These are phyloP conservation scores for Curvularia sp. DNA, from an alignment of 2,329 filamentous ascomycete species.

Conservation along the genomic window DNA sequence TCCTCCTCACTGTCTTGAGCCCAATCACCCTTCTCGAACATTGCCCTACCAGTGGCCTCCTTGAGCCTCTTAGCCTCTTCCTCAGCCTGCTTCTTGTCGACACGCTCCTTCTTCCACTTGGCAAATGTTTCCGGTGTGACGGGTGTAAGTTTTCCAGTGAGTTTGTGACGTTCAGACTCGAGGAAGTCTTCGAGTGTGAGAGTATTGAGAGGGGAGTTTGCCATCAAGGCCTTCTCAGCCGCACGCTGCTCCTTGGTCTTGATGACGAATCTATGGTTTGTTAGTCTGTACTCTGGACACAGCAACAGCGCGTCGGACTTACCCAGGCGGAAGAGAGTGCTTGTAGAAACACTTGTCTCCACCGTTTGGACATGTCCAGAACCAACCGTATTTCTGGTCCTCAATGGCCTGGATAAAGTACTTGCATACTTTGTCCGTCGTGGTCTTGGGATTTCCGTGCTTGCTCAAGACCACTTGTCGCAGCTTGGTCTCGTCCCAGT, in stretches of 20 bases:
- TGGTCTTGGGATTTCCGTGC: conserved; percentile 94
- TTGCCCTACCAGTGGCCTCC: conserved; percentile 90
- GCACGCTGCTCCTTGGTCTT: conserved; percentile 98
- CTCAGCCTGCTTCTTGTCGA: conserved; percentile 96
- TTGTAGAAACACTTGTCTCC: conserved; percentile 99
- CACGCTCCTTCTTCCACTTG: conserved; percentile 94
- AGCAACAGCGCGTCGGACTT: conserved; percentile 53
- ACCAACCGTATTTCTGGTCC: conserved; percentile 99
- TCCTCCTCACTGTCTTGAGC: conserved; percentile 65
- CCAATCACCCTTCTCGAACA: conserved; percentile 98
- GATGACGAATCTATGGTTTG: conserved; percentile 75
- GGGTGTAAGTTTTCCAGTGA: conserved; percentile 88
- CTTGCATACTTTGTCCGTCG: conserved; percentile 99
- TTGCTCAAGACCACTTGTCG: conserved; percentile 90
- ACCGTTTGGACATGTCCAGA: conserved; percentile 96
- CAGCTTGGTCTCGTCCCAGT: conserved; percentile 98
- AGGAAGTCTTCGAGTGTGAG: conserved; percentile 97
- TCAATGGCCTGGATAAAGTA: conserved; percentile 97
- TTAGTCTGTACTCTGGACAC: conserved; percentile 16
- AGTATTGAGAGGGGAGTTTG: conserved; percentile 93
- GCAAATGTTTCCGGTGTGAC: conserved; percentile 92
- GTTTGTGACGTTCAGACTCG: conserved; percentile 93
- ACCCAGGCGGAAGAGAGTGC: conserved; percentile 94
- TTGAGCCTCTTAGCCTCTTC: conserved; percentile 88
- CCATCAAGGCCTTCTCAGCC: conserved; percentile 92